phyloP scores from a whole-genome alignment of 345 rosid genomes.

The Toxicodendron radicans region DNA sequence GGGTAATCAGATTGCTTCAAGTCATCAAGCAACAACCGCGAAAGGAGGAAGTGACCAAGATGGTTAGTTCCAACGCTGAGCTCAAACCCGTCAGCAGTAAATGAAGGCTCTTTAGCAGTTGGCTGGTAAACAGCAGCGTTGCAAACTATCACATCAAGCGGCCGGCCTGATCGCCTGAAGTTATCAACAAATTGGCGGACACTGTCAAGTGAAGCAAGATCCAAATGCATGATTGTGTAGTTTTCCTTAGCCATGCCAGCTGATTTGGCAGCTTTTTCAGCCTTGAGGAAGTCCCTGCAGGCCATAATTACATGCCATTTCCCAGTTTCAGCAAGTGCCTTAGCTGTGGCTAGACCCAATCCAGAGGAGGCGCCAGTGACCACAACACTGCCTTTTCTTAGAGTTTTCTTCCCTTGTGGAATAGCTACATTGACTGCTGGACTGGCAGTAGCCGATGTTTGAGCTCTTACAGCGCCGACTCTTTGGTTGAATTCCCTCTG shows the following conservation, averaged over 20 bases:
- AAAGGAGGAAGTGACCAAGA: slow-evolving; percentile 88
- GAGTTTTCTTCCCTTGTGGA: slow-evolving; percentile 67
- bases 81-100: slow-evolving; percentile 95
- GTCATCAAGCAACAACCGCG: slow-evolving; percentile 79
- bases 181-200: slow-evolving; percentile 81
- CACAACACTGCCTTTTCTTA: slow-evolving; percentile 67
- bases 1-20: slow-evolving; percentile 81
- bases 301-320: slow-evolving; percentile 93
- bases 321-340: slow-evolving; percentile 82
- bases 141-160: slow-evolving; percentile 88
- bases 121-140: slow-evolving; percentile 95
- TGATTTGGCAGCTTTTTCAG: slow-evolving; percentile 84
- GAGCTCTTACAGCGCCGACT: slow-evolving; percentile 57
- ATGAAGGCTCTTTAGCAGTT: slow-evolving; percentile 86
- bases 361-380: slow-evolving; percentile 91
- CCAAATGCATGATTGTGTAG: slow-evolving; percentile 91
- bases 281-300: slow-evolving; percentile 90
- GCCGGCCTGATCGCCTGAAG: slow-evolving; percentile 59
- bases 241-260: slow-evolving; percentile 77
- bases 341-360: slow-evolving; percentile 79
- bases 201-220: slow-evolving; percentile 88
- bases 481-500: slow-evolving; percentile 56
- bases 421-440: slow-evolving; percentile 48
- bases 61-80: slow-evolving; percentile 97
- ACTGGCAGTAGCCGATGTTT: slow-evolving; percentile 52